These are phyloP conservation scores for Nicotiana otophora DNA, from an alignment of 257 asterid species.

Conservation along the genomic window DNA sequence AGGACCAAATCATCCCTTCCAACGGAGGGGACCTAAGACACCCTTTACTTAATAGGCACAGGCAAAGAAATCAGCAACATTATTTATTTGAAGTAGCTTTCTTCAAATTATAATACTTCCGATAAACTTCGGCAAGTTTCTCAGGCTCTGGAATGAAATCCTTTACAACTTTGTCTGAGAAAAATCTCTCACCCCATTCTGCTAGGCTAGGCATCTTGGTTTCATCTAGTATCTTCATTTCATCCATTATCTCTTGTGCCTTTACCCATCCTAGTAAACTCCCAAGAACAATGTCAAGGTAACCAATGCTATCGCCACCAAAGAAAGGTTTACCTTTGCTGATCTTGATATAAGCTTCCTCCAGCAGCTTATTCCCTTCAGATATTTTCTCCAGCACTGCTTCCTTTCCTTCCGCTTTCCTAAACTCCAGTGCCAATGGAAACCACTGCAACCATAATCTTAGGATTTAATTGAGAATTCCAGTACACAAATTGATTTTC, in stretches of 20 bases:
- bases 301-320: conserved; percentile 35
- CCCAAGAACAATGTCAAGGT: conserved; percentile 33
- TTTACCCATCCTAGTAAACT: conserved; percentile 23
- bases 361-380: conserved; percentile 24
- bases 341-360: conserved; percentile 30
- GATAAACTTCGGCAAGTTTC: background rate
- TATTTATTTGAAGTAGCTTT: background rate
- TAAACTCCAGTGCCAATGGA: conserved; percentile 10
- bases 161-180: conserved; percentile 1
- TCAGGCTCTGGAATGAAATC: conserved; percentile 10
- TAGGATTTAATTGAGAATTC: background rate
- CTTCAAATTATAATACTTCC: background rate
- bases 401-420: conserved; percentile 19
- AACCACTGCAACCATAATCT: conserved; percentile 24
- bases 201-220: conserved; percentile 23
- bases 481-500: background rate
- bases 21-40: background rate
- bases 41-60: background rate
- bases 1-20: background rate
- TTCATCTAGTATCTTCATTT: conserved; percentile 19
- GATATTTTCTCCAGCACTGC: conserved; percentile 16
- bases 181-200: conserved; percentile 12
- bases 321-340: conserved; percentile 34
- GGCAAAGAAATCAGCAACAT: background rate
- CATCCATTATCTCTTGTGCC: conserved; percentile 7